These are phyloP conservation scores for Aspergillus fischeri DNA, from an alignment of 2,329 filamentous ascomycete genomes.

Conservation along the genomic window DNA sequence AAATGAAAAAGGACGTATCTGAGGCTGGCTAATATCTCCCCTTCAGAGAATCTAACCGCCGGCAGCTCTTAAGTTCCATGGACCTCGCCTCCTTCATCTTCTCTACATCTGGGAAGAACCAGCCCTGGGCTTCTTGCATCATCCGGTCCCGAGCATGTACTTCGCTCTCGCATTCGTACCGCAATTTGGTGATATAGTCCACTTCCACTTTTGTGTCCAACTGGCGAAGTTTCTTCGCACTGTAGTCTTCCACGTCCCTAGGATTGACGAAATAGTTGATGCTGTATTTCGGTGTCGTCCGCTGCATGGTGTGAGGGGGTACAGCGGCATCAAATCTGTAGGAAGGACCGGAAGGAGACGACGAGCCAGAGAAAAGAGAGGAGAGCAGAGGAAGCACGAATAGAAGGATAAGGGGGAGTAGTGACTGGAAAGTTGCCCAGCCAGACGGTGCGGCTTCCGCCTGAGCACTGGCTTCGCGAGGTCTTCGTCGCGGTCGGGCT, in stretches of 20 bases:
- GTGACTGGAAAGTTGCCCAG: conserved; percentile 59
- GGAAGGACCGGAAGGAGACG: conserved; percentile 57
- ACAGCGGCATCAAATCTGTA: conserved; percentile 71
- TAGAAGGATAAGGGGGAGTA: conserved; percentile 84
- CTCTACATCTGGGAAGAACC: conserved; percentile 76
- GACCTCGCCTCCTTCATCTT: conserved; percentile 69
- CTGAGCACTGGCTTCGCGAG: conserved; percentile 58
- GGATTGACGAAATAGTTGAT: conserved; percentile 86
- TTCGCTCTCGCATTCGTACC: conserved; percentile 71
- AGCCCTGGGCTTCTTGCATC: conserved; percentile 75
- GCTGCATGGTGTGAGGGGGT: conserved; percentile 69
- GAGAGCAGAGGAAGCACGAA: conserved; percentile 82
- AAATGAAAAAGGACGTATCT: conserved; percentile 4
- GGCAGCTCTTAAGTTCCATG: conserved; percentile 59
- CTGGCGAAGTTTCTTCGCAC: conserved; percentile 62
- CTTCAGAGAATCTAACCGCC: conserved; percentile 51
- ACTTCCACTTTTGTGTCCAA: conserved; percentile 76
- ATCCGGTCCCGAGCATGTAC: conserved; percentile 60
- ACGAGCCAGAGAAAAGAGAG: conserved; percentile 64
- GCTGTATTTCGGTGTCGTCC: conserved; percentile 65
- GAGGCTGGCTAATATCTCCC: conserved; percentile 25
- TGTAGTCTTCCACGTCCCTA: conserved; percentile 67
- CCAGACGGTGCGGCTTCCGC: conserved; percentile 51
- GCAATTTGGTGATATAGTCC: conserved; percentile 64
- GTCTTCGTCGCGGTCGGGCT: conserved; percentile 69